These are phyloP conservation scores for Tulasnella sp. DNA, from an alignment of 768 basidiomycete species.

Conservation along the genomic window DNA sequence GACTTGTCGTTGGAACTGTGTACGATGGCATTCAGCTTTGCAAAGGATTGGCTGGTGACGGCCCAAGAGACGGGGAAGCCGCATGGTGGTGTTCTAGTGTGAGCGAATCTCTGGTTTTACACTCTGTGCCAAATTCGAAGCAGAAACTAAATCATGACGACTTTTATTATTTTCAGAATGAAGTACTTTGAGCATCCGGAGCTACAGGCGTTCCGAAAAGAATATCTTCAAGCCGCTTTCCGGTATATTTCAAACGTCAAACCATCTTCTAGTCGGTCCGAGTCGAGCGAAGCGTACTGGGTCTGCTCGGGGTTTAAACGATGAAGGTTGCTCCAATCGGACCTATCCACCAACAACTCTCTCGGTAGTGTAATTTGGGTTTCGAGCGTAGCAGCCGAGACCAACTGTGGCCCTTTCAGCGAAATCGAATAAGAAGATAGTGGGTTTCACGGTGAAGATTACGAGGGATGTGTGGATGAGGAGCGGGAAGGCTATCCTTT, in stretches of 20 bases:
- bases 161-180: slow-evolving; percentile 43
- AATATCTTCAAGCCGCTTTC: slow-evolving; percentile 57
- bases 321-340: no score
- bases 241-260: slow-evolving; percentile 61
- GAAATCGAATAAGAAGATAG: no score
- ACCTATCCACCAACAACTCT: no score
- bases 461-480: no score
- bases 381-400: no score
- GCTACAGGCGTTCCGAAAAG: slow-evolving; percentile 53
- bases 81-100: slow-evolving; percentile 54
- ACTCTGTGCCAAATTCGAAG: neutral
- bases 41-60: slow-evolving; percentile 40
- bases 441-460: no score
- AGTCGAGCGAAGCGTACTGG: slow-evolving; percentile 80
- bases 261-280: slow-evolving; percentile 68
- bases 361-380: no score
- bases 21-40: slow-evolving; percentile 63
- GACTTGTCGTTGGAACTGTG: slow-evolving; percentile 66
- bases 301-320: slow-evolving; percentile 61
- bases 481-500: no score
- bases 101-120: slow-evolving; percentile 23
- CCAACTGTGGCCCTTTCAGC: no score
- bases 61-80: slow-evolving; percentile 38
- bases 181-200: slow-evolving; percentile 80
- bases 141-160: neutral